Conservation (phyloP, 2,329 filamentous ascomycete genomes). For the Aspergillus novoparasiticus region DNA sequence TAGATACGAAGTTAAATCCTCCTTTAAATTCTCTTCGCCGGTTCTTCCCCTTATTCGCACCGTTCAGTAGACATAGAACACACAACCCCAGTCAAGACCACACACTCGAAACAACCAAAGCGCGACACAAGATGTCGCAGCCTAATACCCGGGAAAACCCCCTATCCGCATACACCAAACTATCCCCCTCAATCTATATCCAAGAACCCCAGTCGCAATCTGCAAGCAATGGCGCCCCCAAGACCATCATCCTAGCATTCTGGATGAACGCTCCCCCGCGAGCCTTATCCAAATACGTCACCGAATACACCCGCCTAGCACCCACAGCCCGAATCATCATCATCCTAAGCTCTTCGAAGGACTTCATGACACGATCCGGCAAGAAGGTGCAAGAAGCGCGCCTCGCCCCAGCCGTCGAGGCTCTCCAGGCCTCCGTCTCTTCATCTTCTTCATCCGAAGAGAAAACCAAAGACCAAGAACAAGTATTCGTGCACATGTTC, state of each 20-base stretch:
- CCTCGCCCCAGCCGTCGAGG: slow-evolving; percentile 39
- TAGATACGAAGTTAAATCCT: background rate
- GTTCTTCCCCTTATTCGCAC: background rate
- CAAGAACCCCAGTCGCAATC: slow-evolving; percentile 32
- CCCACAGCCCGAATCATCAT: slow-evolving; percentile 49
- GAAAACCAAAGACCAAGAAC: slow-evolving; percentile 17
- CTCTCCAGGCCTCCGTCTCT: slow-evolving; percentile 30
- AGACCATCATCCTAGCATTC: slow-evolving; percentile 49
- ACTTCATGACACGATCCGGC: slow-evolving; percentile 34
- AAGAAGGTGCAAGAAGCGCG: slow-evolving; percentile 28
- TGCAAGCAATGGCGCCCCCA: slow-evolving; percentile 15
- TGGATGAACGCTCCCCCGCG: slow-evolving; percentile 52
- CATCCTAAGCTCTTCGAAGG: slow-evolving; percentile 38
- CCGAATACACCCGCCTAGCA: slow-evolving; percentile 46
- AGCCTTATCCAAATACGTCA: slow-evolving; percentile 52
- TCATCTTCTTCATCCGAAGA: background rate
- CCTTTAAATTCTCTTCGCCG: background rate
- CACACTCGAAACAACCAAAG: background rate
- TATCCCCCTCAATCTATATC: slow-evolving; percentile 44
- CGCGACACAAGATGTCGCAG: background rate
- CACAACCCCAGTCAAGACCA: background rate
- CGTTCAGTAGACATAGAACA: background rate
- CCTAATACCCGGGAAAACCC: slow-evolving; percentile 15
- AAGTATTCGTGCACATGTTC: slow-evolving; percentile 51
- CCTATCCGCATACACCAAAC: slow-evolving; percentile 34